A percentile compares a stretch with the other conserved stretches of the same genome.
Conservation (phyloP, 2,329 filamentous ascomycete genomes). For the Aureobasidium namibiae region DNA sequence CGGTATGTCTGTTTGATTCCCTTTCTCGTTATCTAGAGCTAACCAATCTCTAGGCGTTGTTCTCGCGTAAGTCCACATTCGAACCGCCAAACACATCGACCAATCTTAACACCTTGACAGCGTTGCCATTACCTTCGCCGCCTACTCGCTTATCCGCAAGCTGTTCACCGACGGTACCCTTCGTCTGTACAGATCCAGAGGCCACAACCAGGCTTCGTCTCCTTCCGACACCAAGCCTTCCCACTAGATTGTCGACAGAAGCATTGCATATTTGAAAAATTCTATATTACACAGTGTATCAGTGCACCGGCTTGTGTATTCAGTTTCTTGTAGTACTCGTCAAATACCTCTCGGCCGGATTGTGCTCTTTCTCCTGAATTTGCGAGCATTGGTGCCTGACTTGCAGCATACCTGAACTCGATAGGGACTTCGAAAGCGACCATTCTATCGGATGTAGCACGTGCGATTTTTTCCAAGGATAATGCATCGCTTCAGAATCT, state of each 20-base stretch:
- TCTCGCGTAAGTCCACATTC: slow-evolving; percentile 57
- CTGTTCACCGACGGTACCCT: slow-evolving; percentile 86
- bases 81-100: neutral
- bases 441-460: neutral
- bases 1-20: slow-evolving; percentile 55
- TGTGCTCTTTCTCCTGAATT: neutral
- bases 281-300: neutral
- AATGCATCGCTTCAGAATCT: neutral
- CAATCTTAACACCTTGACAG: slow-evolving; percentile 27
- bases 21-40: slow-evolving; percentile 3
- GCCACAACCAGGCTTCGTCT: slow-evolving; percentile 16
- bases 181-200: slow-evolving; percentile 36
- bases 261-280: slow-evolving; percentile 1
- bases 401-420: neutral
- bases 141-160: slow-evolving; percentile 77
- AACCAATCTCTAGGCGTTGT: slow-evolving; percentile 59
- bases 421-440: neutral
- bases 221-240: slow-evolving; percentile 13
- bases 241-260: slow-evolving; percentile 10
- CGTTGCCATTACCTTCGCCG: slow-evolving; percentile 64
- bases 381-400: neutral
- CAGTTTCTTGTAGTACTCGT: neutral
- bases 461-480: neutral
- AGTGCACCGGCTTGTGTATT: neutral
- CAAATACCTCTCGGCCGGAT: neutral